Base-by-base conservation (phyloP, 139 green algal species). In the Chlamydomonas asymmetrica region DNA sequence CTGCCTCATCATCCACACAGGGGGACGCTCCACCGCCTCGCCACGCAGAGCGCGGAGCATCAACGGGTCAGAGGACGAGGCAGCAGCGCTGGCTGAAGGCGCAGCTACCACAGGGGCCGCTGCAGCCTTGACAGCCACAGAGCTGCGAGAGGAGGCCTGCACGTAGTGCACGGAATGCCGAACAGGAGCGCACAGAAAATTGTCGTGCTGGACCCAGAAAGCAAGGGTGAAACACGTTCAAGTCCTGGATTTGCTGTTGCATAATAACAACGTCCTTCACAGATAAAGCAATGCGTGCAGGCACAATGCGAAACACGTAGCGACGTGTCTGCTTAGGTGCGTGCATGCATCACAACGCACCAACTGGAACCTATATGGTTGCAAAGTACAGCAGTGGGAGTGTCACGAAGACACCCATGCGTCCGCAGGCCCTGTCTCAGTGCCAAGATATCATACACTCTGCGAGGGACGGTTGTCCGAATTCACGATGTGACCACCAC, bases 1-100 rank as follows among this genome's bases (percentile, higher is more conserved):
- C 87, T 98, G 95, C 23, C 95, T 90, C 95, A 99, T 99, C 94
- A 98, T 98, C 95, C 95, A 99, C 23, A 98, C 93, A 5, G 94
- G 94, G 0, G 94, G 92, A 13, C 94, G 85, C 69, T 96, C 87
- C 10, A 98, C 91, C 23, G 71, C 76, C 62, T 97, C 92, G 23
- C 94, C 94, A 7, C 86, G 78, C 60, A 97, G 79, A 7, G 93
- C 94, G 2, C 93, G 83, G 68, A 98, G 76, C 85, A 98, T 89
- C 7, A 98, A 80, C 3, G 92, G 90, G 29, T 87, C 80, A 2
- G 41, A 37, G 52, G 49, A 23, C 37, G n/a, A 37, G 57, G 57
- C 40, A 2, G 37, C 39, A 9, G 63, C 41, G 35, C 45, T 32
- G 25, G 61, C 32, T 32, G 63, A 38, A 1, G 73, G 25, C 1